Evolutionary conservation across 1,284 basidiomycete species (phyloP), one percentile per base, ranked within the genome.

Genomic region (Anthracocystis setariae): DNA sequence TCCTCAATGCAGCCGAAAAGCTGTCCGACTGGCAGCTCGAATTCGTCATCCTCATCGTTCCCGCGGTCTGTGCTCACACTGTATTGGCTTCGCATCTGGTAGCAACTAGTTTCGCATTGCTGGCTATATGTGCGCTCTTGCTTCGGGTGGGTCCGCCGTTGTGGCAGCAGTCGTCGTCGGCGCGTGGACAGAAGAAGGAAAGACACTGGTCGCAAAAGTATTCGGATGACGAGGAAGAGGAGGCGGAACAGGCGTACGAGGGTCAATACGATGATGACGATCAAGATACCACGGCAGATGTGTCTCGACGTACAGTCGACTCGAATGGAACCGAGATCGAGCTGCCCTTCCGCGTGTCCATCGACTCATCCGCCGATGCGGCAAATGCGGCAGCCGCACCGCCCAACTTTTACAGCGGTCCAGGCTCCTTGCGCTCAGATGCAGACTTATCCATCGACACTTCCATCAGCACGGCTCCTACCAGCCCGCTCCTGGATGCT

Each of bases 51-150:
- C 87, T 94, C 10, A 87, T 90, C 21, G 61, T 92, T 0, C 94
- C 94, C 0, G 85, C 94, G 9, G 86, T 94, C 1, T 85, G 93
- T 3, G 90, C 88, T 1, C 88, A 94, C 82, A 96, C 94, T 0
- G 53, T 90, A 24, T 89, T 90, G 68, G 89, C 92, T 0, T 82
- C 86, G 18, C 83, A 84, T 7, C 89, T 92, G 0, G 65, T 85
- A 0, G 47, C 85, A 1, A 86, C 93, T 42, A 88, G 87, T 40
- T 80, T 93, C 1, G 71, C 87, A 0, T 49, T 86, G 17, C 17
- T 61, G 5, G 37, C 39, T 0, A 13, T 37, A 8, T 44, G 60
- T 1, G n/a, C 25, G 7, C 18, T 60, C 2, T 35, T 67, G 9
- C 7, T 43, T 3, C 49, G 43, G 0, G 42, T 24, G 9, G 58